A percentile compares a stretch with the other conserved stretches of the same genome.
Evolutionary conservation across 306 rosid species (phyloP).

Genomic region (Prunus padus): DNA sequence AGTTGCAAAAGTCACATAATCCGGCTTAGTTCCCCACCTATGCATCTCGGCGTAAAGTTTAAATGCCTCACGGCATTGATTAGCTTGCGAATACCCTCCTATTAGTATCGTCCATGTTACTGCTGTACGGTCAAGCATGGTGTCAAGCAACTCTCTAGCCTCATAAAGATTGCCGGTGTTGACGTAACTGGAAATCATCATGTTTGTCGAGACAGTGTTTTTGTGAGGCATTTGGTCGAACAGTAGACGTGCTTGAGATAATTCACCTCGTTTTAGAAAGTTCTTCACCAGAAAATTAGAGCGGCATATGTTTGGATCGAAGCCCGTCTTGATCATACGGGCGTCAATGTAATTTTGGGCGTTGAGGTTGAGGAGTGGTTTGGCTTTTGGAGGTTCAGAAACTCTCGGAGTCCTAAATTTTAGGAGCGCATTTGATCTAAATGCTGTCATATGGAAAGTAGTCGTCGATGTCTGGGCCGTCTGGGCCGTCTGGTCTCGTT

Average conservation of each 20-base stretch:
- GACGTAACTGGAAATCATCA: constrained; percentile 68
- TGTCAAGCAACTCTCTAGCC: constrained; percentile 68
- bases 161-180: constrained; percentile 51
- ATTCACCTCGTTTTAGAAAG: constrained; percentile 44
- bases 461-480: neutral
- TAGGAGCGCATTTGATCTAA: constrained; percentile 29
- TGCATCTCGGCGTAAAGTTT: constrained; percentile 63
- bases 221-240: constrained; percentile 76
- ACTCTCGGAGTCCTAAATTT: constrained; percentile 33
- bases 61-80: constrained; percentile 50
- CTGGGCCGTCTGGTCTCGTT: no score
- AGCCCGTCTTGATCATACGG: constrained; percentile 71
- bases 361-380: constrained; percentile 25
- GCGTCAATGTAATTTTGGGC: constrained; percentile 45
- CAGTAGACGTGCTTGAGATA: constrained; percentile 48
- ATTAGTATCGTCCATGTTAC: constrained; percentile 91
- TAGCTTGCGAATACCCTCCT: constrained; percentile 55
- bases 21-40: constrained; percentile 48
- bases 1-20: constrained; percentile 72
- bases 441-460: constrained; percentile 36
- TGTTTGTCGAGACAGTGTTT: constrained; percentile 62
- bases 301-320: constrained; percentile 58
- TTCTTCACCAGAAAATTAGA: constrained; percentile 58
- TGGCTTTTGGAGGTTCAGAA: constrained; percentile 31
- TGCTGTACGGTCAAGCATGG: constrained; percentile 55